Evolutionary conservation across 371 early-diverging fungal species (phyloP).

Genomic region (Lichtheimia hyalospora): DNA sequence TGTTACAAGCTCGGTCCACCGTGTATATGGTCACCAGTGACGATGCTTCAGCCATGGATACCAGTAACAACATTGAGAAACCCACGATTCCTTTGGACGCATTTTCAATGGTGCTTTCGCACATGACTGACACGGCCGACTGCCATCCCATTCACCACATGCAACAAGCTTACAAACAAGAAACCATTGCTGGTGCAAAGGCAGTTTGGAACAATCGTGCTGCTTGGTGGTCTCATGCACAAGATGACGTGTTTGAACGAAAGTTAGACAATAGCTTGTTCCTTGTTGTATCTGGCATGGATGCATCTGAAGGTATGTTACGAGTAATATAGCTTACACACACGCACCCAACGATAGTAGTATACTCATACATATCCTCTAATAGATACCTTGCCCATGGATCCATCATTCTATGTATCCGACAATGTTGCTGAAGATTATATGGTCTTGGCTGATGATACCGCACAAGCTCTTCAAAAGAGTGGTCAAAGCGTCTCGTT

Average conservation of each 20-base stretch:
- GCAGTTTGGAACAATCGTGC: constrained; percentile 17
- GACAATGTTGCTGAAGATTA: constrained; percentile 31
- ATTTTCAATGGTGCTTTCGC: constrained; percentile 21
- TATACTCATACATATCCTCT: no score
- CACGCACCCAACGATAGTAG: no score
- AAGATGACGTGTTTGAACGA: constrained; percentile 17
- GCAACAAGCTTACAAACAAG: constrained; percentile 12
- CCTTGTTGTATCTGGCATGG: constrained; percentile 17
- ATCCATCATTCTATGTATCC: constrained; percentile 36
- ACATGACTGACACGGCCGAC: constrained; percentile 17
- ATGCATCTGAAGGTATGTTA: constrained; percentile 16
- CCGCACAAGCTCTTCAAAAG: constrained; percentile 15
- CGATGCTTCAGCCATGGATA: background rate
- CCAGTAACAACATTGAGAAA: background rate
- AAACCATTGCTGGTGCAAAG: constrained; percentile 12
- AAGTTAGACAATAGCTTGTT: constrained; percentile 13
- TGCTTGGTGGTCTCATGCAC: constrained; percentile 3
- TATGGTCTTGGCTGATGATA: constrained; percentile 25
- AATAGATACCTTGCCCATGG: constrained; percentile 19
- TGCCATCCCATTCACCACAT: constrained; percentile 19
- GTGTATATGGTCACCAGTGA: constrained; percentile 19
- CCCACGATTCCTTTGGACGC: constrained; percentile 23
- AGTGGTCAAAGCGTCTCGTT: constrained; percentile 6
- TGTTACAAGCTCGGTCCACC: constrained; percentile 19
- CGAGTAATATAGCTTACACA: background rate